Evolutionary conservation across 768 basidiomycete genomes (phyloP).

Genomic region (Chiua virens): DNA sequence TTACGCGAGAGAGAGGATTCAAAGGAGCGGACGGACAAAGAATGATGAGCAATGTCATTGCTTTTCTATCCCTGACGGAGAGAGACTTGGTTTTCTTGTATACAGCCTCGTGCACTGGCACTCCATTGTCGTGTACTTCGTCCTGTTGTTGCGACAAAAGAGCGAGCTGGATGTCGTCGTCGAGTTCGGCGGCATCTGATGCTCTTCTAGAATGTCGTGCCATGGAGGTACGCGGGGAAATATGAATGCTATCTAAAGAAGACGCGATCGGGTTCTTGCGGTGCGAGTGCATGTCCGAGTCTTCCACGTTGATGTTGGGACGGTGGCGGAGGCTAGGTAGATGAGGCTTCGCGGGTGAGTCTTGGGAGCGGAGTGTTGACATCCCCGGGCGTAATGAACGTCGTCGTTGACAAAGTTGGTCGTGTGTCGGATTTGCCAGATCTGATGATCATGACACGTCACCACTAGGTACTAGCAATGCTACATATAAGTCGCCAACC

Average conservation of each 20-base stretch:
- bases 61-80: slow-evolving; percentile 75
- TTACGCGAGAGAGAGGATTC: slow-evolving; percentile 6
- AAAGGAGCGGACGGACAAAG: slow-evolving; percentile 63
- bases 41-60: slow-evolving; percentile 81
- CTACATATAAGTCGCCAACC: slow-evolving; percentile 3
- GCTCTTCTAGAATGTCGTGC: slow-evolving; percentile 35
- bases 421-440: slow-evolving; percentile 1
- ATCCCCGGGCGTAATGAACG: slow-evolving; percentile 17
- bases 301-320: slow-evolving; percentile 40
- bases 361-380: slow-evolving; percentile 24
- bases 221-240: slow-evolving; percentile 51
- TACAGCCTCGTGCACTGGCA: slow-evolving; percentile 32
- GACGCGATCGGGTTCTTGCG: slow-evolving; percentile 56
- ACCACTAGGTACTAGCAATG: not conserved
- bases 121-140: slow-evolving; percentile 40
- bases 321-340: slow-evolving; percentile 31
- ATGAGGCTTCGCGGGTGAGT: slow-evolving; percentile 28
- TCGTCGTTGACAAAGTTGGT: slow-evolving; percentile 8
- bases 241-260: slow-evolving; percentile 57
- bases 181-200: slow-evolving; percentile 29
- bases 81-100: slow-evolving; percentile 48
- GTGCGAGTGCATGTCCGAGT: slow-evolving; percentile 23
- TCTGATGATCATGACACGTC: slow-evolving; percentile 19
- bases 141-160: slow-evolving; percentile 58
- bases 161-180: slow-evolving; percentile 62